Base-by-base conservation (phyloP, 352 stramenopile species). In the Phytophthora sansomeana region DNA sequence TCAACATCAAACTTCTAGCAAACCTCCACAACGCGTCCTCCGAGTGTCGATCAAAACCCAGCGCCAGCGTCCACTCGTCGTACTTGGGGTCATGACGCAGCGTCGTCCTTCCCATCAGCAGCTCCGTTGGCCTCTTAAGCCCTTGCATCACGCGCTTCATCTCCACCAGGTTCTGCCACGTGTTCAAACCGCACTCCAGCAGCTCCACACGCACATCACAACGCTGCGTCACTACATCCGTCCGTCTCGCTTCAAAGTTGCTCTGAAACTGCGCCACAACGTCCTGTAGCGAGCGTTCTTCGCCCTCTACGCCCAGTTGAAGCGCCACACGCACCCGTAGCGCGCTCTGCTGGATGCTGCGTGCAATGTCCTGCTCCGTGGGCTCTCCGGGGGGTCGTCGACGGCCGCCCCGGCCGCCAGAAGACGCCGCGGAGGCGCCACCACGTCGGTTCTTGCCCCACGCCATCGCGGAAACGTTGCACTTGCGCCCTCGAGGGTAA, bases 1-100 rank as follows among this genome's bases (percentile, higher is more conserved):
- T 74, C 39, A 91, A 49, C 49, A 77, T 54, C 13, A 88, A 58
- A 33, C 48, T 63, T 10, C 55, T 88, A 16, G 77, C 58, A 16
- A 89, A 85, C 24, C 28, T 61, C 77, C 83, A 87, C 38, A 89
- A 17, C 32, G 35, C 54, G 51, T 91, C 74, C 19, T 81, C 67
- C 0, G 81, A 66, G 17, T 39, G 33, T 14, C 67, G 30, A 1
- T 29, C 30, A 13, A 89, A 77, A 36, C 64, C 29, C 38, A 90
- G 57, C 35, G 67, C 63, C 55, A 85, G 59, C 10, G 49, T 72
- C 65, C 58, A 78, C 50, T 80, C 64, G n/a, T 69, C 47, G 21
- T 63, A 63, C 19, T 47, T 72, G 7, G 24, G 16, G 28, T 75
- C 55, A 36, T 73, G 52, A 17, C 42, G 32, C 28, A 88, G 52